A percentile compares a stretch with the other conserved stretches of the same genome.
Evolutionary conservation across 1,284 basidiomycete genomes (phyloP).

Genomic region (Leccinum fuscescens): DNA sequence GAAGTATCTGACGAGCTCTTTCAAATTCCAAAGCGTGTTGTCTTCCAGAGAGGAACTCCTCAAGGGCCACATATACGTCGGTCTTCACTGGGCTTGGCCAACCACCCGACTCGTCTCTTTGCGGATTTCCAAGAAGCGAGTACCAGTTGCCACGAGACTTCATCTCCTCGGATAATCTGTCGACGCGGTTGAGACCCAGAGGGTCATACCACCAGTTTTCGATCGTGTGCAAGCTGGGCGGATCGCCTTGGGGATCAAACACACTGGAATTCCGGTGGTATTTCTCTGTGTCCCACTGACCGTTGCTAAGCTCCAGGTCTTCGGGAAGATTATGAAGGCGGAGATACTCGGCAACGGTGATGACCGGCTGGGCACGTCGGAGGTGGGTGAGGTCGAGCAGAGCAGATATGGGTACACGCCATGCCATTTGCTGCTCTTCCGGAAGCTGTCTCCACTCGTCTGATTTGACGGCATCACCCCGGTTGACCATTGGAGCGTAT

Average conservation of each 20-base stretch:
- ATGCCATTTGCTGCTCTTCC: constrained; percentile 42
- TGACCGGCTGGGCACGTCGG: constrained; percentile 38
- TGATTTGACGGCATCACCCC: constrained; percentile 39
- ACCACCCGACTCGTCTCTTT: constrained; percentile 22
- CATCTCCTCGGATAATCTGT: constrained; percentile 35
- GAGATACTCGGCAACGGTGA: constrained; percentile 44
- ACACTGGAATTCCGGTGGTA: constrained; percentile 26
- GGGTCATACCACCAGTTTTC: constrained; percentile 45
- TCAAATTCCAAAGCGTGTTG: constrained; percentile 20
- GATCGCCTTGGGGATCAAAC: constrained; percentile 15
- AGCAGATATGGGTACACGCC: constrained; percentile 38
- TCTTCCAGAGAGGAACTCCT: constrained; percentile 19
- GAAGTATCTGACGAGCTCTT: constrained; percentile 20
- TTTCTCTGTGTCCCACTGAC: constrained; percentile 37
- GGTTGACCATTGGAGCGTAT: constrained; percentile 40
- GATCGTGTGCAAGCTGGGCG: constrained; percentile 35
- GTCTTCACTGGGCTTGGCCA: constrained; percentile 27
- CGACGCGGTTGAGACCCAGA: constrained; percentile 37
- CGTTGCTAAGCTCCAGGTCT: constrained; percentile 36
- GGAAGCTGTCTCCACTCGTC: constrained; percentile 44
- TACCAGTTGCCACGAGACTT: constrained; percentile 33
- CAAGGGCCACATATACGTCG: constrained; percentile 18
- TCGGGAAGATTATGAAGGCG: constrained; percentile 39
- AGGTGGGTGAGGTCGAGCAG: constrained; percentile 48
- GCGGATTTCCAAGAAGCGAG: constrained; percentile 18